A percentile compares a stretch with the other conserved stretches of the same genome.
Conservation (phyloP, 2,329 filamentous ascomycete species). For the Tolypocladium inflatum region DNA sequence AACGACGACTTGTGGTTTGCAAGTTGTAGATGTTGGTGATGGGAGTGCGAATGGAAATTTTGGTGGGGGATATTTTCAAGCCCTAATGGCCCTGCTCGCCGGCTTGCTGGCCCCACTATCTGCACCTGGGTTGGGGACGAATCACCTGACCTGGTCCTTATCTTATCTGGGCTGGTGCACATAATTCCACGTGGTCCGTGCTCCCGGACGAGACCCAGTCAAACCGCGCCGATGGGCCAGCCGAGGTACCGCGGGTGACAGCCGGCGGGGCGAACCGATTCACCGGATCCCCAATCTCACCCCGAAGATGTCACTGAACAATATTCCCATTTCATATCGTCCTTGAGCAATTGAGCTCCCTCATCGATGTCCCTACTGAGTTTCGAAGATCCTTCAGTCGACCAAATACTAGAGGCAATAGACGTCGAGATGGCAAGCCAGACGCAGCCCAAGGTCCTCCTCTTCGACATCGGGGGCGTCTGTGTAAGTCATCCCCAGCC, state of each 20-base stretch:
- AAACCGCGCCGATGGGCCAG: background rate
- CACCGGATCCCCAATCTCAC: background rate
- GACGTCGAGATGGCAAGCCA: slow-evolving; percentile 28
- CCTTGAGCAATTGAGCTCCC: background rate
- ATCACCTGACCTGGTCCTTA: slow-evolving; percentile 17
- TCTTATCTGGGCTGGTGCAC: background rate
- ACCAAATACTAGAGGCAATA: slow-evolving; percentile 19
- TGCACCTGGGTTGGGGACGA: slow-evolving; percentile 29
- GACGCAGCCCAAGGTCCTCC: slow-evolving; percentile 58
- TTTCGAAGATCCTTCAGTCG: slow-evolving; percentile 4
- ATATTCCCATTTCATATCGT: background rate
- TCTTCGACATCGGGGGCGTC: slow-evolving; percentile 96
- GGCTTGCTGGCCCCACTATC: slow-evolving; percentile 8
- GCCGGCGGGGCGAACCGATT: background rate
- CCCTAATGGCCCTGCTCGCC: slow-evolving; percentile 23
- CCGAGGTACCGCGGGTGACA: slow-evolving; percentile 6
- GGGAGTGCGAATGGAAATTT: slow-evolving; percentile 16
- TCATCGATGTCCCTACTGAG: background rate
- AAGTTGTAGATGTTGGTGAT: slow-evolving; percentile 24
- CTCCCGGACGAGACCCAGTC: background rate
- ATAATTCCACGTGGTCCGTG: background rate
- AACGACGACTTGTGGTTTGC: slow-evolving; percentile 29
- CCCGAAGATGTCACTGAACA: background rate
- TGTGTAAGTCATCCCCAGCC: slow-evolving; percentile 58
- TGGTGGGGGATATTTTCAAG: slow-evolving; percentile 31